These are phyloP conservation scores for Wickerhamiella kurtzmanii DNA, from an alignment of 805 yeast genomes.

Conservation along the genomic window DNA sequence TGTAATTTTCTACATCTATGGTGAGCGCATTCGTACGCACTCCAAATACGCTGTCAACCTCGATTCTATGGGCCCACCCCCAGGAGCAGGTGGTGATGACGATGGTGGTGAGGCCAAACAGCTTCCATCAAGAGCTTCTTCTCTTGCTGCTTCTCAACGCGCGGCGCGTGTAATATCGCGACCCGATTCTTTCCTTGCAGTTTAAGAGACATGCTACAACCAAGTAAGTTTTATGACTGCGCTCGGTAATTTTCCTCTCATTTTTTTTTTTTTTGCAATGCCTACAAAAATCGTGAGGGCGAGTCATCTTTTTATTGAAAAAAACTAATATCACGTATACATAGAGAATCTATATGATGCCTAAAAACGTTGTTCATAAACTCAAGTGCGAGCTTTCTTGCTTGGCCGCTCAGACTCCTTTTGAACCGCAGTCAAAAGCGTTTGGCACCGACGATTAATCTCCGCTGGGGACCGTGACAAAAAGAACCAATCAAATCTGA, in stretches of 20 bases:
- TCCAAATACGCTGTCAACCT: constrained; percentile 39
- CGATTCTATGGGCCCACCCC: not conserved
- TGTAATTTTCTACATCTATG: constrained; percentile 45
- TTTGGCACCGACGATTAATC: constrained; percentile 65
- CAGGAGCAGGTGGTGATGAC: not conserved
- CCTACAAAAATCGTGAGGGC: too few relatives aligned
- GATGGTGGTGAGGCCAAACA: not conserved
- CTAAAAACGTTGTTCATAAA: too few relatives aligned
- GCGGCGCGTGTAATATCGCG: not conserved
- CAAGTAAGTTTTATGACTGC: too few relatives aligned
- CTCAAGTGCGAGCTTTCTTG: not conserved
- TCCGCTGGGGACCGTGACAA: constrained; percentile 68
- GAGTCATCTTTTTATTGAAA: too few relatives aligned
- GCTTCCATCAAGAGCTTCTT: too few relatives aligned
- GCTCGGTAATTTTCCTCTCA: not conserved
- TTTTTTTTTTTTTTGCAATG: not conserved
- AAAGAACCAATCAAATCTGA: constrained; percentile 78
- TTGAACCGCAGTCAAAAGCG: constrained; percentile 59
- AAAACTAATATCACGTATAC: too few relatives aligned
- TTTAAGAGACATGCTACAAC: too few relatives aligned
- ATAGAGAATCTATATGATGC: not conserved
- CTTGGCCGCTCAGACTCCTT: constrained; percentile 36
- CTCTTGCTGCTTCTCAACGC: not conserved
- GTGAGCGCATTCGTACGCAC: constrained; percentile 39
- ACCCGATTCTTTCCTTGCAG: not conserved